Conservation (phyloP, 805 yeast species). For the Millerozyma acaciae region DNA sequence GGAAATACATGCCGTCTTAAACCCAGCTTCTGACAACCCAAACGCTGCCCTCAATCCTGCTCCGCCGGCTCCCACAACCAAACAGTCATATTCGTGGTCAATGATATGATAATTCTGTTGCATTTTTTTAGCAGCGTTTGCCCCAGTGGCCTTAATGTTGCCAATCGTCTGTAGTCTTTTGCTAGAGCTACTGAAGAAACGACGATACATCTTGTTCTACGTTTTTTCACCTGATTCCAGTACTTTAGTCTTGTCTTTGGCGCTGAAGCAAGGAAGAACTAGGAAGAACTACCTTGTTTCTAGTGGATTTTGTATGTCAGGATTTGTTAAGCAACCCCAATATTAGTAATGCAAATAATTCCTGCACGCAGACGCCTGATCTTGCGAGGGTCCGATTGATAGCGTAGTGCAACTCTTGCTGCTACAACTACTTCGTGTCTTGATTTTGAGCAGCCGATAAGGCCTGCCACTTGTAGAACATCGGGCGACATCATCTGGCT, state of each 20-base stretch:
- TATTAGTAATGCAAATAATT: conserved; percentile 1
- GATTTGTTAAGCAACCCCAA: conserved; percentile 1
- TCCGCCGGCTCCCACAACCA: conserved; percentile 98
- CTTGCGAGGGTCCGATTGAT: too few species aligned
- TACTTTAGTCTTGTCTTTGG: too few species aligned
- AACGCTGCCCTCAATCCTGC: conserved; percentile 99
- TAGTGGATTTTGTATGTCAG: too few species aligned
- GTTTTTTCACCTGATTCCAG: too few species aligned
- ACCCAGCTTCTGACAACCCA: conserved; percentile 95
- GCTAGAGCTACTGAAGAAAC: conserved; percentile 13
- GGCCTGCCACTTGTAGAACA: too few species aligned
- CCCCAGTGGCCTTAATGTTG: conserved; percentile 34
- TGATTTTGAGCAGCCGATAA: too few species aligned
- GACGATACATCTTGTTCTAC: conserved; percentile 2
- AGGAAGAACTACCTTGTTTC: too few species aligned
- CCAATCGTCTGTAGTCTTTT: conserved; percentile 35
- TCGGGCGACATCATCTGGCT: too few species aligned
- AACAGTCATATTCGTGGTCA: conserved; percentile 97
- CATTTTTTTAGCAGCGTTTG: conserved; percentile 42
- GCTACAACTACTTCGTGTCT: too few species aligned
- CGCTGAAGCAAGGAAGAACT: too few species aligned
- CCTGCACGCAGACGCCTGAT: too few species aligned
- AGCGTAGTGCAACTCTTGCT: too few species aligned
- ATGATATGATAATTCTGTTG: conserved; percentile 78
- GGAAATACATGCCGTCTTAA: conserved; percentile 94